A percentile compares a stretch with the other conserved stretches of the same genome.
phyloP scores from a whole-genome alignment of 306 rosid species.

The Benincasa hispida region DNA sequence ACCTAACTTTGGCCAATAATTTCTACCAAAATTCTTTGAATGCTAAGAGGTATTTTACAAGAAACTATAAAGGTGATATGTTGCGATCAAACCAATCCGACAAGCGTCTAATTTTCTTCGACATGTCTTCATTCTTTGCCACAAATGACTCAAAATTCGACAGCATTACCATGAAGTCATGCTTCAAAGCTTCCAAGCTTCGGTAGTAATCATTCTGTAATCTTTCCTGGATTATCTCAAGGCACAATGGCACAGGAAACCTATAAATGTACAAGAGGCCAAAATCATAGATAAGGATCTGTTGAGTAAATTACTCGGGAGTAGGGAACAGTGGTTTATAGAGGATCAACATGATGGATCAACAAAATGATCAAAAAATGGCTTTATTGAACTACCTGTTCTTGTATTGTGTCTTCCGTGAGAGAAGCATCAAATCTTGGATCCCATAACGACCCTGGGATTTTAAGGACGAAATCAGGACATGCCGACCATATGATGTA shows the following conservation, averaged over 20 bases:
- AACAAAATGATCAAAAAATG: neutral
- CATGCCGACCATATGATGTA: neutral
- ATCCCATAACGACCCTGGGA: constrained; percentile 76
- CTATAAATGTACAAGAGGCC: constrained; percentile 22
- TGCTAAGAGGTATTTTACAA: constrained; percentile 7
- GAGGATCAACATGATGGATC: neutral
- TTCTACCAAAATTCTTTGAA: constrained; percentile 10
- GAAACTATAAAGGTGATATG: constrained; percentile 38
- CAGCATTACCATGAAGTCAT: constrained; percentile 53
- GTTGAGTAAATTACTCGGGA: neutral
- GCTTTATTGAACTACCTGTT: constrained; percentile 41
- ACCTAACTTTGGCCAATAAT: constrained; percentile 21
- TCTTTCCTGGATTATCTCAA: constrained; percentile 61
- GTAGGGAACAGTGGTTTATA: neutral
- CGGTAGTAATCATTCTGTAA: constrained; percentile 81
- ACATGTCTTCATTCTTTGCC: constrained; percentile 47
- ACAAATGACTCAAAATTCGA: constrained; percentile 42
- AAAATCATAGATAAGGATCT: neutral
- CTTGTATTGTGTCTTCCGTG: constrained; percentile 40
- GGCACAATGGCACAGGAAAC: constrained; percentile 76
- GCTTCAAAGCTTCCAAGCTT: constrained; percentile 72
- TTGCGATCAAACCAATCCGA: constrained; percentile 74
- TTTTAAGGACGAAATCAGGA: constrained; percentile 13
- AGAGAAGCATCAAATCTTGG: constrained; percentile 45
- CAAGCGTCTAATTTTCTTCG: constrained; percentile 42